Evolutionary conservation across 2,329 filamentous ascomycete genomes (phyloP), one percentile per base, ranked within the genome.

Genomic region (Paracorniculantispora psalliotae): DNA sequence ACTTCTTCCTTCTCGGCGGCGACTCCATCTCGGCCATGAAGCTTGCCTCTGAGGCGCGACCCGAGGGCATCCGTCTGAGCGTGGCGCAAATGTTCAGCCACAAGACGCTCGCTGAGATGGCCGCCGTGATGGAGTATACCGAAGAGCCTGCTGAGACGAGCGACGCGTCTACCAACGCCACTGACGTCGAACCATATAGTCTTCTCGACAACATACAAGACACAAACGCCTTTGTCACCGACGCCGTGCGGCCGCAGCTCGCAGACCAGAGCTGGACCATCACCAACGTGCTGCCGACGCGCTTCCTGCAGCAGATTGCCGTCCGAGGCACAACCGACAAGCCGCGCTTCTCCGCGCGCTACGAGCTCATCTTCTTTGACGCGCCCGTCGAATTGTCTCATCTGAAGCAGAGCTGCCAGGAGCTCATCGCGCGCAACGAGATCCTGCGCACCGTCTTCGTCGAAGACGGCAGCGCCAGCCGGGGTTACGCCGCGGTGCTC

Each of bases 371-470:
- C 69, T 83, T 84, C 69, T 80, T 89, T 57, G 77, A 83, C 25
- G 77, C 75, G 0, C 62, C 65, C 0, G 72, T 87, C 13, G 73
- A 87, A 54, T 66, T 76, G 15, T 69, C 75, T 12, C 76, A 77
- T 13, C 75, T 87, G 25, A 72, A 79, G 33, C 61, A 71, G 19
- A 77, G 77, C 50, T 85, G 82, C 62, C 76, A 78, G 51, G 73
- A 83, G 35, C 79, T 89, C 3, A 81, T 89, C 1, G 71, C 77
- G 2, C 76, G 75, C 8, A 85, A 88, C 66, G 85, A 88, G 64
- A 85, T 89, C 25, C 73, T 89, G 2, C 81, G 85, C 4, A 89
- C 86, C 0, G 81, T 88, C 5, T 89, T 89, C 62, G 77, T 87
- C 15, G 75, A 79, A 59, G n/a, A n/a, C n/a, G n/a, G n/a, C n/a